Evolutionary conservation across 306 rosid species (phyloP), one percentile per base, ranked within the genome.

Genomic region (Acacia crassicarpa): DNA sequence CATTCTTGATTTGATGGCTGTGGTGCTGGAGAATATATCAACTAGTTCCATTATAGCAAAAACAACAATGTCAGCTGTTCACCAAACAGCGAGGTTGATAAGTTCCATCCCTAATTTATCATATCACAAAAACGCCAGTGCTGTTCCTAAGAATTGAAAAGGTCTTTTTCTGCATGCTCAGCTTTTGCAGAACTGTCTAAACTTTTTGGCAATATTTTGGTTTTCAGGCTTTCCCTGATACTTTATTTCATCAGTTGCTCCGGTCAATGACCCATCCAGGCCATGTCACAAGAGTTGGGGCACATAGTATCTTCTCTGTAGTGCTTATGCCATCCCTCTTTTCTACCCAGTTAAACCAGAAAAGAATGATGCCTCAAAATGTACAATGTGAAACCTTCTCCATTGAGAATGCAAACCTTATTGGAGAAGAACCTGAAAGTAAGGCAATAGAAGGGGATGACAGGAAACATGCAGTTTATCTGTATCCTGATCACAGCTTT

Each of bases 141-240:
- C 72, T 75, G 49, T 63, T 62, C 78, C 13, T 68, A 79, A 40
- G 72, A 77, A 46, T 66, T 67, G 61, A 82, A 61, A 51, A 79
- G 63, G 74, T 13, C 23, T 73, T 75, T 65, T 65, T 78, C 79
- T 58, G 30, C 62, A 65, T 85, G 68, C 72, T 61, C 40, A 68
- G 30, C 63, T 80, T 59, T n/a, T 54, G 65, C 84, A 43, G 35
- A 80, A 84, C 46, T 79, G 25, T 83, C 82, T 76, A 71, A 83
- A 40, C 44, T 62, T 79, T n/a, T 30, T 43, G 74, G 46, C 70
- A 63, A 82, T 38, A 15, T 84, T 80, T 40, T 44, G 22, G 72
- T 72, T 85, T 88, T 25, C 90, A 95, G 99, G 90, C 91, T 81
- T 95, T 95, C 80, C 99, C 99, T 76, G 98, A 93, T 84, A 95